Conservation (phyloP, 2,329 filamentous ascomycete species). For the Orbilia ellipsospora region DNA sequence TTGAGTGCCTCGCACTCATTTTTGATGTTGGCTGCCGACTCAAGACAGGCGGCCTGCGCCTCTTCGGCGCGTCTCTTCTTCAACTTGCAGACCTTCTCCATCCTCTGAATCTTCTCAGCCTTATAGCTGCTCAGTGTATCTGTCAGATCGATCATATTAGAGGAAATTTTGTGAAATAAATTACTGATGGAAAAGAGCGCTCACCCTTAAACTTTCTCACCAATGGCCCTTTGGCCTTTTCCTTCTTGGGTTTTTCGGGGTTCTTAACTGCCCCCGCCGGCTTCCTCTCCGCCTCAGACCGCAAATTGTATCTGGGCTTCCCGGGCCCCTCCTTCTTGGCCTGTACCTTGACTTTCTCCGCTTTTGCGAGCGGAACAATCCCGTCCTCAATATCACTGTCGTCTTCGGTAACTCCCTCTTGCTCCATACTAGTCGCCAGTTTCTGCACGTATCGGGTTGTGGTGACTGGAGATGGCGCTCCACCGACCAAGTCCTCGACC, state of each 20-base stretch:
- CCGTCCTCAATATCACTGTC: no score
- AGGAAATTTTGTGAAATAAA: not conserved
- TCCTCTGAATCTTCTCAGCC: not conserved
- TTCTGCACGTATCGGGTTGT: no score
- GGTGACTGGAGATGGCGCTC: no score
- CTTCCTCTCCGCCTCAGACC: constrained; percentile 5
- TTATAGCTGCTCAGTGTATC: constrained; percentile 4
- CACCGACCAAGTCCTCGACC: not conserved
- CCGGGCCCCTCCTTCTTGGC: not conserved
- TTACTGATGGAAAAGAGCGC: not conserved
- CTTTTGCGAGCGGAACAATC: not conserved
- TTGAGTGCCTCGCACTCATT: constrained; percentile 17
- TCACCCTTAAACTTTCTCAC: constrained; percentile 11
- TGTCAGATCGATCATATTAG: not conserved
- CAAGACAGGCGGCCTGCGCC: constrained; percentile 2
- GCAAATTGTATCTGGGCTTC: constrained; percentile 24
- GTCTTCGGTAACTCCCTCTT: no score
- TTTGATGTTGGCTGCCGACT: constrained; percentile 5
- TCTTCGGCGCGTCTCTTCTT: constrained; percentile 18
- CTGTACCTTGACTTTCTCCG: not conserved
- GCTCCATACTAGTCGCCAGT: no score
- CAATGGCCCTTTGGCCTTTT: constrained; percentile 15
- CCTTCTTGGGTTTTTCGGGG: constrained; percentile 11
- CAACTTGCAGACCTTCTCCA: not conserved
- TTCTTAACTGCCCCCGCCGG: not conserved